Base-by-base conservation (phyloP, 139 green algal species). In the Tetradesmus lagerheimii region DNA sequence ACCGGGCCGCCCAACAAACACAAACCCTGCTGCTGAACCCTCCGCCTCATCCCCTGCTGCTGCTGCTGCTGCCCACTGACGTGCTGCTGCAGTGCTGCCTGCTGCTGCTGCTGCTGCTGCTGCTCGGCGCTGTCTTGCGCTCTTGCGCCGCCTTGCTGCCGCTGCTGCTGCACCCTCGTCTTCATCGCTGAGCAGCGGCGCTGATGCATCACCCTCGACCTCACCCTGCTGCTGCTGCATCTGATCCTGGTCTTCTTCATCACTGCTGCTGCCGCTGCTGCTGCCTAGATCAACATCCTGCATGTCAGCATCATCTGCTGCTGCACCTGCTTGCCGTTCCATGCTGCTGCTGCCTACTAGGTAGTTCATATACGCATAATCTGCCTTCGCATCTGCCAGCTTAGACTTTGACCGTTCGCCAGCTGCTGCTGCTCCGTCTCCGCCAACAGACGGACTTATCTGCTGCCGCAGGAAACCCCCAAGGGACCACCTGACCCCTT, bases 231-330 rank as follows among this genome's bases (percentile, higher is more conserved):
- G 57, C 45, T 74, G 45, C 80, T 86, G 45, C 80, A 8, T 31
- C 57, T 71, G 20, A 71, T 31, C 57, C 57, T 71, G 20, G 31
- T 31, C 57, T n/a, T 71, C 23, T 18, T 71, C 57, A 31, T 31
- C 80, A 23, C 39, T 64, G 41, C 37, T 84, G 79, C 79, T 84
- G 38, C 23, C 77, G 38, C 77, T 83, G 77, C 77, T 83, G 35
- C 39, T 84, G 31, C 37, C 23, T 34, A 82, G 38, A 2, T 35
- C 39, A 14, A 31, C 31, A 45, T 82, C 41, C 37, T 35, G 80
- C 45, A 41, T 27, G 25, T 85, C 50, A 27, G 35, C 79, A 27
- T 67, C 79, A 43, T 64, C 47, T 75, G 45, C 31, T 86, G 41
- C 31, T 2, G 14, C 37, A 16, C 45, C 9, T 25, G 20, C 45